Conservation (phyloP, 2,329 filamentous ascomycete species). For the Fusarium hostae region DNA sequence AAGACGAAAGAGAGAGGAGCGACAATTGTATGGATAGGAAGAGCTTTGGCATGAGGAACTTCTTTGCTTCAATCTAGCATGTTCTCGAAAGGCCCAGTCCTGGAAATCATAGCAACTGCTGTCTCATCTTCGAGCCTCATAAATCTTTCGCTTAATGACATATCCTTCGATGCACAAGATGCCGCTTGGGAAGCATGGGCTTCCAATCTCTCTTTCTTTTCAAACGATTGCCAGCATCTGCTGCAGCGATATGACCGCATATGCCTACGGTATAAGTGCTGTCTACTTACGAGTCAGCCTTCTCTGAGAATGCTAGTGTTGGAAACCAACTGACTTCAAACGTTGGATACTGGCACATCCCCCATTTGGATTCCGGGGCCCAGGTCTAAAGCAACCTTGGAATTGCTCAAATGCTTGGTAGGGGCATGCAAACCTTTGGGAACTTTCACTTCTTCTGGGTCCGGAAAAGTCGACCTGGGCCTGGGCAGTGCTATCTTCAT, state of each 20-base stretch:
- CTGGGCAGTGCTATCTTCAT: neutral
- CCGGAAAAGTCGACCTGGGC: neutral
- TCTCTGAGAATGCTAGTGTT: too few relatives aligned
- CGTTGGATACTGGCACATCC: constrained; percentile 7
- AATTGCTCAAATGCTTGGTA: neutral
- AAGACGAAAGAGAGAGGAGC: constrained; percentile 12
- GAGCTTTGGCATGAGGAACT: constrained; percentile 23
- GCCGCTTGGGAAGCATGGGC: neutral
- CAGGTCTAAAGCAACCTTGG: constrained; percentile 5
- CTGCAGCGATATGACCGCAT: neutral
- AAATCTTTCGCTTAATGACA: neutral
- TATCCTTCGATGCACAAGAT: neutral
- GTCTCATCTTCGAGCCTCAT: neutral
- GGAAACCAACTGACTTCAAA: neutral
- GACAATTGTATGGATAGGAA: neutral
- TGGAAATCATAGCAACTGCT: too few relatives aligned
- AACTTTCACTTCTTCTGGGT: neutral
- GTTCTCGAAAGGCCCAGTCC: neutral
- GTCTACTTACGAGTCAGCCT: neutral
- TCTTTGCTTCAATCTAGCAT: constrained; percentile 1
- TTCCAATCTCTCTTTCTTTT: neutral
- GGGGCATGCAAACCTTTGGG: neutral
- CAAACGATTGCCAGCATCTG: neutral
- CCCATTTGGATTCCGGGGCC: constrained; percentile 1
- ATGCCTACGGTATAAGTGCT: neutral